A percentile compares a stretch with the other conserved stretches of the same genome.
Conservation (phyloP, 2,329 filamentous ascomycete species). For the Pseudocercospora vitis region DNA sequence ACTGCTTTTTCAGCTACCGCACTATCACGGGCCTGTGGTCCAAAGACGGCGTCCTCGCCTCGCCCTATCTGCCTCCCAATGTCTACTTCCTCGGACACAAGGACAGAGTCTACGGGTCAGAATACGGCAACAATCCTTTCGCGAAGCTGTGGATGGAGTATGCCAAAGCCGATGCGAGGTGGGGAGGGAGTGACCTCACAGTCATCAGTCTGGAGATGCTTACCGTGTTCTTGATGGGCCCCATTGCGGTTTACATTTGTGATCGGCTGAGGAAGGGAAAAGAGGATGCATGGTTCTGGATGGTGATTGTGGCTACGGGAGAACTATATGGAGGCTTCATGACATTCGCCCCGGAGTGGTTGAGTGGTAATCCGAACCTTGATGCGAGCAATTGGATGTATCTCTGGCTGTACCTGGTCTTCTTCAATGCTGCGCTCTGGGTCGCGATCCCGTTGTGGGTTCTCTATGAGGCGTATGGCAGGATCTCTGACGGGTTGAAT, state of each 20-base stretch:
- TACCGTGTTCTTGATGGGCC: slow-evolving; percentile 61
- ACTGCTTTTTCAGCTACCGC: slow-evolving; percentile 78
- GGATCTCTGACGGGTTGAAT: slow-evolving; percentile 33
- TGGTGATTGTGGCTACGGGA: slow-evolving; percentile 59
- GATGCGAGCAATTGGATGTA: slow-evolving; percentile 62
- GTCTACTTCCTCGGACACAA: slow-evolving; percentile 56
- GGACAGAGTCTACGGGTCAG: slow-evolving; percentile 59
- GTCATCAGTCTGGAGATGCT: slow-evolving; percentile 61
- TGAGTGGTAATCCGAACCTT: slow-evolving; percentile 58
- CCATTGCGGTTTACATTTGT: slow-evolving; percentile 59
- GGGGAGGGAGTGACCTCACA: slow-evolving; percentile 59
- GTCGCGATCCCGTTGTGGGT: slow-evolving; percentile 61
- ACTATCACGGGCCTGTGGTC: slow-evolving; percentile 34
- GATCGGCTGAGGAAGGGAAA: slow-evolving; percentile 42
- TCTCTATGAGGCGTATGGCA: slow-evolving; percentile 52
- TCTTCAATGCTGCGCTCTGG: slow-evolving; percentile 63
- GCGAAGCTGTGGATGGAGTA: slow-evolving; percentile 65
- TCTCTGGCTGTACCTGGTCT: slow-evolving; percentile 62
- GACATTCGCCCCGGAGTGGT: slow-evolving; percentile 66
- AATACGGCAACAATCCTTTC: slow-evolving; percentile 56
- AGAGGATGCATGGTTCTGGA: slow-evolving; percentile 55
- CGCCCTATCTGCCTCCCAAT: slow-evolving; percentile 47
- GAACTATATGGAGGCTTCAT: slow-evolving; percentile 66
- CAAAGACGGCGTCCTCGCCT: slow-evolving; percentile 29
- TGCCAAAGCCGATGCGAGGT: slow-evolving; percentile 62